phyloP scores from a whole-genome alignment of 129 eudicot genomes.

The Helianthus tuberosus region DNA sequence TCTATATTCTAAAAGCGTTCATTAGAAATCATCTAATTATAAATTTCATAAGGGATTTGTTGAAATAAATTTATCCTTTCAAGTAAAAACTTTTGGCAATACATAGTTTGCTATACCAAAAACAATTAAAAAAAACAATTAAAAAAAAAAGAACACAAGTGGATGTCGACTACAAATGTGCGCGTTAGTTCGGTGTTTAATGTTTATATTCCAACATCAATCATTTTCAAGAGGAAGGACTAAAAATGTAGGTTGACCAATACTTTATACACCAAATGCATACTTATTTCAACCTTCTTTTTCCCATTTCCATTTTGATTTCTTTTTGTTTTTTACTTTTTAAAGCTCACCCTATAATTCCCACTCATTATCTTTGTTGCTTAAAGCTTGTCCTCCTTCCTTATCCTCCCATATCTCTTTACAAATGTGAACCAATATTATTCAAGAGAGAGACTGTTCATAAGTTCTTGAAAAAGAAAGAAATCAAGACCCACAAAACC shows the following conservation, averaged over 20 bases:
- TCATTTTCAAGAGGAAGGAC: conserved; percentile 39
- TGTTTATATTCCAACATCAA: conserved; percentile 20
- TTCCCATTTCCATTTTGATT: conserved; percentile 28
- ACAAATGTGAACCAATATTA: conserved; percentile 32
- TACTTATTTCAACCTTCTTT: conserved; percentile 20
- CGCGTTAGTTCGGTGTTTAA: conserved; percentile 1
- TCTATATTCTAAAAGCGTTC: no score
- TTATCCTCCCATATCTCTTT: conserved; percentile 34
- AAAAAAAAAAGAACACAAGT: conserved; percentile 17
- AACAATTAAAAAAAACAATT: neutral
- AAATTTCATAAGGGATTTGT: no score
- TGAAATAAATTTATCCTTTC: no score
- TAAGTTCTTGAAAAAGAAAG: conserved; percentile 33
- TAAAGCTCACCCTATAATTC: conserved; percentile 93
- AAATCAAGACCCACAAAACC: conserved; percentile 44
- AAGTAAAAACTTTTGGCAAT: neutral
- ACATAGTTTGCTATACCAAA: neutral
- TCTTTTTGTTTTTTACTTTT: conserved; percentile 56
- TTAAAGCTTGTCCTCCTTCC: conserved; percentile 65
- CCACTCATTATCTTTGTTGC: conserved; percentile 96
- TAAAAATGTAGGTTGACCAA: conserved; percentile 36
- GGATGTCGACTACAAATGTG: conserved; percentile 34
- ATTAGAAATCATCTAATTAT: no score
- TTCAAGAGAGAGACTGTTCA: conserved; percentile 30
- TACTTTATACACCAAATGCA: conserved; percentile 34